Conservation (phyloP, 768 basidiomycete genomes). For the Rhizopogon roseolus region DNA sequence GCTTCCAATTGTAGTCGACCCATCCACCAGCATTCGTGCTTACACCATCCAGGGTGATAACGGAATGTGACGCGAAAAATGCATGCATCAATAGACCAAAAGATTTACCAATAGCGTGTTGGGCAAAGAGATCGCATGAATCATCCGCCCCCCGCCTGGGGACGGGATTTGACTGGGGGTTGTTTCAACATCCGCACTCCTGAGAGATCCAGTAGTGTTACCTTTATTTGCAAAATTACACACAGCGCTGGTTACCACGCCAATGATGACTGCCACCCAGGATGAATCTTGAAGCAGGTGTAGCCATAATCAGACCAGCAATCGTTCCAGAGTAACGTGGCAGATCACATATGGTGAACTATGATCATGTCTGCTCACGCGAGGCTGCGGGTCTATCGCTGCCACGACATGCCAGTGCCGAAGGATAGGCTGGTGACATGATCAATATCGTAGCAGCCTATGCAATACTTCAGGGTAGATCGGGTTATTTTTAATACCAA, state of each 20-base stretch:
- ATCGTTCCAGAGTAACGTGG: slow-evolving; percentile 72
- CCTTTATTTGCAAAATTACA: slow-evolving; percentile 86
- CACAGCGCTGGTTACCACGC: slow-evolving; percentile 62
- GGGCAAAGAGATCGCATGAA: slow-evolving; percentile 81
- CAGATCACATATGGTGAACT: neutral
- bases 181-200: slow-evolving; percentile 6
- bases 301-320: slow-evolving; percentile 83
- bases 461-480: no score
- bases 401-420: neutral
- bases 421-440: neutral
- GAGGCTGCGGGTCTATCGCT: neutral
- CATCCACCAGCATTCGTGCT: slow-evolving; percentile 58
- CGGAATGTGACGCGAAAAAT: slow-evolving; percentile 64
- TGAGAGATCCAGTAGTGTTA: slow-evolving; percentile 27
- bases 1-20: slow-evolving; percentile 73
- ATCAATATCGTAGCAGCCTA: no score
- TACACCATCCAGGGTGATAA: slow-evolving; percentile 68
- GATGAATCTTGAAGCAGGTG: slow-evolving; percentile 84
- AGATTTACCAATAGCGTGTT: slow-evolving; percentile 83
- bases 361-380: neutral
- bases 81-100: slow-evolving; percentile 69
- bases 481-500: no score
- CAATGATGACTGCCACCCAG: slow-evolving; percentile 74
- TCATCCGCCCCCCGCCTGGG: slow-evolving; percentile 79
- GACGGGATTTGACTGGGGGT: slow-evolving; percentile 55